Conservation (phyloP, 2,329 filamentous ascomycete species). For the Cordyceps militaris region DNA sequence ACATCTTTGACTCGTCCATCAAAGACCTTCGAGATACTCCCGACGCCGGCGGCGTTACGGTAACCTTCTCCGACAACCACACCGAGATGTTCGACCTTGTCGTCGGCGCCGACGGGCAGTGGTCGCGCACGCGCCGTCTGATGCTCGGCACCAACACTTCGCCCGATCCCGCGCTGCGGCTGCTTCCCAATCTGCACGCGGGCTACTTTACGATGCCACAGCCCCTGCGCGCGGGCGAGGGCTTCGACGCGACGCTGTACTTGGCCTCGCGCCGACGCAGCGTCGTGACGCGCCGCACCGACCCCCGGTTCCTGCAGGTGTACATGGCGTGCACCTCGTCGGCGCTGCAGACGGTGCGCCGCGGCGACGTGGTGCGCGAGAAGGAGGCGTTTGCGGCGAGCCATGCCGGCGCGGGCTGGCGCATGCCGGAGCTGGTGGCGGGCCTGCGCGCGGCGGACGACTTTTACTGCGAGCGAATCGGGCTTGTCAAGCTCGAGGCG, state of each 20-base stretch:
- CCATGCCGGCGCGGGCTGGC: slow-evolving; percentile 38
- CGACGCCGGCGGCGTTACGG: slow-evolving; percentile 27
- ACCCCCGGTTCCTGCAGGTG: slow-evolving; percentile 29
- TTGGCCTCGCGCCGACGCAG: slow-evolving; percentile 27
- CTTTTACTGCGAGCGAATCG: slow-evolving; percentile 40
- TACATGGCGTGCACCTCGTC: slow-evolving; percentile 27
- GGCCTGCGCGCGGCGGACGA: slow-evolving; percentile 34
- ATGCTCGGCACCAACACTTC: slow-evolving; percentile 26
- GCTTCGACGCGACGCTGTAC: slow-evolving; percentile 30
- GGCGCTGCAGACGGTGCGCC: slow-evolving; percentile 13
- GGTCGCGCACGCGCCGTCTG: slow-evolving; percentile 39
- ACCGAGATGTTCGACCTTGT: slow-evolving; percentile 42
- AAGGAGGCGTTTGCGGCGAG: slow-evolving; percentile 32
- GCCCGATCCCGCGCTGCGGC: slow-evolving; percentile 15
- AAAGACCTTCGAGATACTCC: slow-evolving; percentile 19
- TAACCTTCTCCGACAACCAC: slow-evolving; percentile 36
- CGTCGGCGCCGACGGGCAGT: slow-evolving; percentile 49
- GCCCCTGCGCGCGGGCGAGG: slow-evolving; percentile 20
- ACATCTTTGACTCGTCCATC: slow-evolving; percentile 23
- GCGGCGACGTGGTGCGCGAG: slow-evolving; percentile 29
- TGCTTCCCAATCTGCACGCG: slow-evolving; percentile 20
- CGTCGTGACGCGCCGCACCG: slow-evolving; percentile 35
- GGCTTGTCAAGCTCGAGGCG: slow-evolving; percentile 35
- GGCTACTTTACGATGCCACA: slow-evolving; percentile 29
- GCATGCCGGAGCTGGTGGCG: slow-evolving; percentile 32